phyloP scores from a whole-genome alignment of 2,329 filamentous ascomycete species.

The Diaporthe australafricana region DNA sequence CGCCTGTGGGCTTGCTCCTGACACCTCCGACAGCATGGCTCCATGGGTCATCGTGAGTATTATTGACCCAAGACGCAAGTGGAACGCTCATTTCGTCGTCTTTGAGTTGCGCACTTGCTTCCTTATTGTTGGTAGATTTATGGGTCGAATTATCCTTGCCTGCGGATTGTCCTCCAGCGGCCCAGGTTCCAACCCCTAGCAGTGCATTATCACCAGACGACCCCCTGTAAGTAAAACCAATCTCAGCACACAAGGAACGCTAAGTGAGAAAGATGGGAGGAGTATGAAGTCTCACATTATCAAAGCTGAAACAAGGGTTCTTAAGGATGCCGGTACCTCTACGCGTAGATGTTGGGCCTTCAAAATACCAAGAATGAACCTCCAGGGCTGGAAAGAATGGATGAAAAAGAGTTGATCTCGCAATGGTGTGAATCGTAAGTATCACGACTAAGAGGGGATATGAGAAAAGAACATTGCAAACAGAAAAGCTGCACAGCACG shows the following conservation, averaged over 20 bases:
- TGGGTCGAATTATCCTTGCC: background rate
- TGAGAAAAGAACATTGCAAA: background rate
- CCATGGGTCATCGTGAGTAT: slow-evolving; percentile 10
- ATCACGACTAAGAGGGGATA: too few species aligned
- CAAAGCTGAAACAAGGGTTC: background rate
- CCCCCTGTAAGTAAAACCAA: background rate
- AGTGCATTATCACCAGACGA: background rate
- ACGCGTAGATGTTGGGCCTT: too few species aligned
- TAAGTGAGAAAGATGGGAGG: background rate
- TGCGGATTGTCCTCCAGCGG: background rate
- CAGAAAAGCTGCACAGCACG: background rate
- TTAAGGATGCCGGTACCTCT: background rate
- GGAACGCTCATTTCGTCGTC: background rate
- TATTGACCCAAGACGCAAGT: background rate
- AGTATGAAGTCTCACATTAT: background rate
- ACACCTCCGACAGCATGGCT: background rate
- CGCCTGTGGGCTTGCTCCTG: background rate
- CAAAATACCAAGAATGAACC: too few species aligned
- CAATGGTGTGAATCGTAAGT: background rate
- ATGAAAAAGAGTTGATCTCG: background rate
- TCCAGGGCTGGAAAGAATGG: background rate
- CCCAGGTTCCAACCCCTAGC: background rate
- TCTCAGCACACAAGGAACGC: too few species aligned
- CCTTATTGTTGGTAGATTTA: too few species aligned
- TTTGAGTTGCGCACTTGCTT: background rate